phyloP scores from a whole-genome alignment of 306 rosid genomes.

The Pueraria montana region DNA sequence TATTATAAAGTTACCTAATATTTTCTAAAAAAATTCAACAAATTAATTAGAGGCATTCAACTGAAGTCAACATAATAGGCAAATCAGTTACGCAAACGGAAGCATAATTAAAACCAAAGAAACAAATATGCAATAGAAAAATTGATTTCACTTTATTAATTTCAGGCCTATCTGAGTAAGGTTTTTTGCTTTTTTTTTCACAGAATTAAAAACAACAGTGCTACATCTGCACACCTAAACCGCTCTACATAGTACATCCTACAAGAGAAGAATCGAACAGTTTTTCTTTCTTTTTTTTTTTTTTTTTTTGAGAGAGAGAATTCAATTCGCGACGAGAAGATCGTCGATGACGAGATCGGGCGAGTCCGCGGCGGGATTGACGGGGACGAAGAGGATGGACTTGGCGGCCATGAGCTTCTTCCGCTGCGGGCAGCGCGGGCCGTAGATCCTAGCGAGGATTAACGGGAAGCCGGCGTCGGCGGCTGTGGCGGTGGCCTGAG shows the following conservation, averaged over 20 bases:
- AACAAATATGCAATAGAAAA: constrained; percentile 13
- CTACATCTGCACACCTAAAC: constrained; percentile 49
- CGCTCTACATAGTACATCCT: constrained; percentile 54
- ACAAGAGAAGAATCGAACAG: constrained; percentile 28
- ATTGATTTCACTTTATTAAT: constrained; percentile 47
- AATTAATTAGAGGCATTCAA: no score
- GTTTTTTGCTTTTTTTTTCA: background rate
- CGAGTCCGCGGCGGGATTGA: constrained; percentile 55
- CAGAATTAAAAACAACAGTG: constrained; percentile 36
- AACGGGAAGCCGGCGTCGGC: constrained; percentile 55
- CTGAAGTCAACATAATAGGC: background rate
- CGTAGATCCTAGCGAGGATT: constrained; percentile 59
- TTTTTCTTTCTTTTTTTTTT: background rate
- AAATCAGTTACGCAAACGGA: background rate
- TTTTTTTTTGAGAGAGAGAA: background rate
- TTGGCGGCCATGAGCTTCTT: constrained; percentile 80
- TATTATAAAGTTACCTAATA: no score
- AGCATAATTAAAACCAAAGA: background rate
- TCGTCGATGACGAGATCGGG: constrained; percentile 74
- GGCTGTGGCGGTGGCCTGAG: constrained; percentile 39
- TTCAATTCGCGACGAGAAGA: constrained; percentile 68
- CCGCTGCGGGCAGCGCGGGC: constrained; percentile 76
- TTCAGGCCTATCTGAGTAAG: constrained; percentile 28
- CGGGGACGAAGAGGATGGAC: constrained; percentile 60
- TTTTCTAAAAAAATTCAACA: no score